These are phyloP conservation scores for Ganoderma multipileum DNA, from an alignment of 1,284 basidiomycete genomes.

Conservation along the genomic window DNA sequence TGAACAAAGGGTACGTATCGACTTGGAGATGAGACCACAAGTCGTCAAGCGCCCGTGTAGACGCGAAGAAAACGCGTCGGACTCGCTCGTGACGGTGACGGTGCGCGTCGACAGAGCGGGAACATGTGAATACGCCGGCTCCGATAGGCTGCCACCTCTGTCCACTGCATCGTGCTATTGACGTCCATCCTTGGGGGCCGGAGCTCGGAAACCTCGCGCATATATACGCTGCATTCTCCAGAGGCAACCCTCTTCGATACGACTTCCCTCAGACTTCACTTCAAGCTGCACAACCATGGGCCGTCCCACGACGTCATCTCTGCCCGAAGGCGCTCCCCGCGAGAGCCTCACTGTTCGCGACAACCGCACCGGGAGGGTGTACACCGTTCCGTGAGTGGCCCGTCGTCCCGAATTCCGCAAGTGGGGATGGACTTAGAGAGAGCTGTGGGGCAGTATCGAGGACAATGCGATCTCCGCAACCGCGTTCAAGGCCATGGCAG, in stretches of 20 bases:
- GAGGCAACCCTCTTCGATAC: not conserved
- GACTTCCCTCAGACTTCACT: conserved; percentile 1
- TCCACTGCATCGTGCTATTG: not conserved
- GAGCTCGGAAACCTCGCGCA: not conserved
- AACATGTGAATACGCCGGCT: conserved; percentile 31
- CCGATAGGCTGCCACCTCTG: conserved; percentile 7
- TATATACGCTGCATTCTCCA: conserved; percentile 7
- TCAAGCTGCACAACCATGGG: conserved; percentile 50
- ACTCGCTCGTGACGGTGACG: conserved; percentile 19
- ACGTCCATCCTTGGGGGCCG: conserved; percentile 3
- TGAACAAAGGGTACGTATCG: not conserved
- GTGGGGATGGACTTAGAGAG: not conserved
- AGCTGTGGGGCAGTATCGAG: conserved; percentile 57
- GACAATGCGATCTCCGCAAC: conserved; percentile 83
- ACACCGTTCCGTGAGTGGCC: conserved; percentile 71
- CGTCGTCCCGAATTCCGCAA: not conserved
- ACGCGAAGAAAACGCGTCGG: conserved; percentile 13
- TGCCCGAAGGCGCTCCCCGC: conserved; percentile 32
- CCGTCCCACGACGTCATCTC: conserved; percentile 43
- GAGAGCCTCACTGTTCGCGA: conserved; percentile 73
- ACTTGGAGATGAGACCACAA: not conserved
- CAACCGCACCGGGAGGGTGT: conserved; percentile 85
- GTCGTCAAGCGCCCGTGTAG: not conserved
- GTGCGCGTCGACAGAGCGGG: not conserved
- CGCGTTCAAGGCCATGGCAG: conserved; percentile 79